These are phyloP conservation scores for Starmerella gropengiesseri DNA, from an alignment of 805 yeast genomes.

Conservation along the genomic window DNA sequence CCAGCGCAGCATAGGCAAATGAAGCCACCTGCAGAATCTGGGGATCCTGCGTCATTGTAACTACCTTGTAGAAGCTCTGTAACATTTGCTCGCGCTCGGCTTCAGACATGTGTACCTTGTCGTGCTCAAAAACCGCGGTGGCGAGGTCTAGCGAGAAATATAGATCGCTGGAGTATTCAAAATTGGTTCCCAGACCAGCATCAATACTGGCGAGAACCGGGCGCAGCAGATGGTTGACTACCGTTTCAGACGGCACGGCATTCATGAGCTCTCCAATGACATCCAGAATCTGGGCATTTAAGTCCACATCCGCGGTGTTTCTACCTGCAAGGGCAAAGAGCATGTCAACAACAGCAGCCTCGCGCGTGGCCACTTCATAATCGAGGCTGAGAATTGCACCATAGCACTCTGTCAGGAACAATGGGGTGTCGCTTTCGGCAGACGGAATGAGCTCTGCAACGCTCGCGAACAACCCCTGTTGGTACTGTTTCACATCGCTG, in stretches of 20 bases:
- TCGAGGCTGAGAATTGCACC: conserved; percentile 45
- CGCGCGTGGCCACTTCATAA: conserved; percentile 28
- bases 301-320: conserved; percentile 65
- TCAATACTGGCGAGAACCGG: conserved; percentile 19
- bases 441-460: conserved; percentile 42
- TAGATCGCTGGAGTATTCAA: conserved; percentile 50
- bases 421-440: conserved; percentile 71
- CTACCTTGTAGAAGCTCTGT: conserved; percentile 38
- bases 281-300: conserved; percentile 56
- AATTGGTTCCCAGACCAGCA: conserved; percentile 6
- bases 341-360: conserved; percentile 38
- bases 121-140: conserved; percentile 25
- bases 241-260: conserved; percentile 17
- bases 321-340: conserved; percentile 55
- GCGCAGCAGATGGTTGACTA: conserved; percentile 16
- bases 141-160: conserved; percentile 45
- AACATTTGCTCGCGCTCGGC: conserved; percentile 22
- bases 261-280: conserved; percentile 52
- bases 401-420: conserved; percentile 61
- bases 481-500: conserved; percentile 22
- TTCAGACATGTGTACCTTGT: conserved; percentile 22
- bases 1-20: conserved; percentile 54
- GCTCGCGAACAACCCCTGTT: conserved; percentile 29
- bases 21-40: conserved; percentile 69
- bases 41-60: conserved; percentile 50